Evolutionary conservation across 2,329 filamentous ascomycete genomes (phyloP).

Genomic region (Didymella pomorum): DNA sequence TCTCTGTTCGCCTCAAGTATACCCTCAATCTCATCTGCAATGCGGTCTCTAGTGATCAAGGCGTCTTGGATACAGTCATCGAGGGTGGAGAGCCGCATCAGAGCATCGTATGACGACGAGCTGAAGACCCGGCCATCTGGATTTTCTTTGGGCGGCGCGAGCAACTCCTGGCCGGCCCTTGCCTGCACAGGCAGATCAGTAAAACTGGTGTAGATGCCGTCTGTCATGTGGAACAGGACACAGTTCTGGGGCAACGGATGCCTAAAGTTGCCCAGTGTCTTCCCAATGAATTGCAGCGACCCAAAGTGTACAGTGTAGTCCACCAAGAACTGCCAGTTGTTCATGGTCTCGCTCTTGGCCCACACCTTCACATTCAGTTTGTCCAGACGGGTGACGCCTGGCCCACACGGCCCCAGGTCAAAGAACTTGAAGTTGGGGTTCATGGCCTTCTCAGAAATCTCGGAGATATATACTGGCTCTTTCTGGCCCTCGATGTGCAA

Average conservation of each 20-base stretch:
- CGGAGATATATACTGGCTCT: slow-evolving; percentile 89
- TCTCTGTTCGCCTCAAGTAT: slow-evolving; percentile 52
- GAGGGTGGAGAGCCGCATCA: slow-evolving; percentile 88
- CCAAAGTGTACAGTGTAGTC: slow-evolving; percentile 76
- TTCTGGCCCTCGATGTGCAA: slow-evolving; percentile 71
- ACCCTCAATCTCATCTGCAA: slow-evolving; percentile 79
- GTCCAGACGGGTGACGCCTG: slow-evolving; percentile 71
- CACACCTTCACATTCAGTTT: slow-evolving; percentile 76
- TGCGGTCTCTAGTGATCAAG: slow-evolving; percentile 74
- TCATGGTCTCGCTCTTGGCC: slow-evolving; percentile 66
- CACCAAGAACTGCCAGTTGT: slow-evolving; percentile 70
- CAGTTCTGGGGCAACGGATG: slow-evolving; percentile 82
- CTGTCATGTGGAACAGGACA: slow-evolving; percentile 82
- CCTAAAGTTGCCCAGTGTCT: slow-evolving; percentile 65
- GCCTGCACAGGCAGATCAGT: slow-evolving; percentile 67
- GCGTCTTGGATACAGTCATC: slow-evolving; percentile 93
- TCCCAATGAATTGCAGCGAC: slow-evolving; percentile 80
- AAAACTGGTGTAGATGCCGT: slow-evolving; percentile 83
- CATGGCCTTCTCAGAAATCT: slow-evolving; percentile 79
- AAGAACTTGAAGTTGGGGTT: slow-evolving; percentile 92
- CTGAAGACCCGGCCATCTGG: slow-evolving; percentile 61
- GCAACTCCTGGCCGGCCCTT: slow-evolving; percentile 37
- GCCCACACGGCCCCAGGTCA: slow-evolving; percentile 71
- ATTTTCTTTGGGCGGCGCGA: slow-evolving; percentile 46
- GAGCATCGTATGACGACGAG: slow-evolving; percentile 83